Base-by-base conservation (phyloP, 352 stramenopile species). In the Phytophthora brassicae region DNA sequence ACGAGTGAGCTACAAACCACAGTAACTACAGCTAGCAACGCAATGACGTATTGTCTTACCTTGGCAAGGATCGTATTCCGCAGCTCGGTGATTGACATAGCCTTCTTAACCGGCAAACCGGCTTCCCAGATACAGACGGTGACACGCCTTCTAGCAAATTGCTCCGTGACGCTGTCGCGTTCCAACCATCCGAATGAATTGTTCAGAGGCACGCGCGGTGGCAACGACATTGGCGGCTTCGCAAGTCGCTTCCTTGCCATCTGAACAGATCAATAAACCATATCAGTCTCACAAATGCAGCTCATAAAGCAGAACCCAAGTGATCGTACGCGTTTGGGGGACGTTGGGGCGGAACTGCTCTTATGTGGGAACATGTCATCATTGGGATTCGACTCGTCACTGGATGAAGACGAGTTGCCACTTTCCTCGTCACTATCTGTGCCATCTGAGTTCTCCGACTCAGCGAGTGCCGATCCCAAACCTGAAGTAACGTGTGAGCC, bases 51-150 rank as follows among this genome's bases (percentile, higher is more conserved):
- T 57, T 42, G 50, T 44, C 54, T 53, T 61, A 92, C 82, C 67
- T 89, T 91, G 20, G 77, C 68, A 38, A 94, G 70, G 52, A 94
- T 92, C 51, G 80, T 86, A 73, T 85, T 88, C 24, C 85, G 83
- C 44, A 94, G 68, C 56, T 94, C 85, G 2, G 83, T 79, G 36
- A 94, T 88, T 3, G 85, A 84, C 82, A 94, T 91, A n/a, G 77
- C 74, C 33, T 78, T 75, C 63, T 94, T 94, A 17, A 76, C 75
- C 6, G 81, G 74, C 23, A 81, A 59, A 0, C 83, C 81, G 39
- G 86, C 71, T 58, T 91, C 83, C 85, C 85, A 94, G 0, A 94
- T 76, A 33, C 81, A 90, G 9, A 94, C 85, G 22, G 73, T 91
- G 13, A 94, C 77, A 20, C 81, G 81, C 41, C 85, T 78, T 44